Conservation (phyloP, 495 filamentous ascomycete species). For the Annulohypoxylon bovei region DNA sequence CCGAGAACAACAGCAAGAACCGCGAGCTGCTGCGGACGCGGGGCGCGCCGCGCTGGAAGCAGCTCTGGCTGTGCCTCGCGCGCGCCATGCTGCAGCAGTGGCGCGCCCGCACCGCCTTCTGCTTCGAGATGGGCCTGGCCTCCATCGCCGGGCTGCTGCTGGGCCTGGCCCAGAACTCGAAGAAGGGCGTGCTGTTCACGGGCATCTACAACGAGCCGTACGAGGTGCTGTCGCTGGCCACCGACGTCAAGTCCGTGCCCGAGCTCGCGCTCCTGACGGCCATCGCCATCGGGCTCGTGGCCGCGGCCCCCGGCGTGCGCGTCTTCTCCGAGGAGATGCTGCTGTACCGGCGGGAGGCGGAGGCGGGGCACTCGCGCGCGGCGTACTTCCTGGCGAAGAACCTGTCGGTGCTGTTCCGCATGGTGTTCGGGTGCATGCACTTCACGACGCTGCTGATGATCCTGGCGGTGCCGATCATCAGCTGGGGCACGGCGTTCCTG, state of each 20-base stretch:
- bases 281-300: slow-evolving; percentile 65
- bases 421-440: slow-evolving; percentile 62
- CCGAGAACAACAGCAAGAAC: slow-evolving; percentile 38
- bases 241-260: slow-evolving; percentile 58
- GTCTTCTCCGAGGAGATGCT: slow-evolving; percentile 68
- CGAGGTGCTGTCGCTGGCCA: slow-evolving; percentile 60
- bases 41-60: slow-evolving; percentile 58
- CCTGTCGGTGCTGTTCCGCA: slow-evolving; percentile 57
- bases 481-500: slow-evolving; percentile 54
- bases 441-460: slow-evolving; percentile 63
- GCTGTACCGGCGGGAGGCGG: slow-evolving; percentile 61
- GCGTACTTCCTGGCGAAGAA: slow-evolving; percentile 69
- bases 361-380: slow-evolving; percentile 62
- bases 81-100: slow-evolving; percentile 66
- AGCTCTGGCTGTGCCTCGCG: slow-evolving; percentile 58
- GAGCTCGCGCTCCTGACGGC: slow-evolving; percentile 60
- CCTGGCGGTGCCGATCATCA: slow-evolving; percentile 60
- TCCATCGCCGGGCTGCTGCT: slow-evolving; percentile 63
- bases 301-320: slow-evolving; percentile 63
- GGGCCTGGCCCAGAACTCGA: slow-evolving; percentile 59
- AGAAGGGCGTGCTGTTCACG: slow-evolving; percentile 62
- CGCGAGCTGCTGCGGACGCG: slow-evolving; percentile 50
- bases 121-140: slow-evolving; percentile 62
- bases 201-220: slow-evolving; percentile 62
- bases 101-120: slow-evolving; percentile 57